Base-by-base conservation (phyloP, 441 rosid species). In the Populus hybrid region DNA sequence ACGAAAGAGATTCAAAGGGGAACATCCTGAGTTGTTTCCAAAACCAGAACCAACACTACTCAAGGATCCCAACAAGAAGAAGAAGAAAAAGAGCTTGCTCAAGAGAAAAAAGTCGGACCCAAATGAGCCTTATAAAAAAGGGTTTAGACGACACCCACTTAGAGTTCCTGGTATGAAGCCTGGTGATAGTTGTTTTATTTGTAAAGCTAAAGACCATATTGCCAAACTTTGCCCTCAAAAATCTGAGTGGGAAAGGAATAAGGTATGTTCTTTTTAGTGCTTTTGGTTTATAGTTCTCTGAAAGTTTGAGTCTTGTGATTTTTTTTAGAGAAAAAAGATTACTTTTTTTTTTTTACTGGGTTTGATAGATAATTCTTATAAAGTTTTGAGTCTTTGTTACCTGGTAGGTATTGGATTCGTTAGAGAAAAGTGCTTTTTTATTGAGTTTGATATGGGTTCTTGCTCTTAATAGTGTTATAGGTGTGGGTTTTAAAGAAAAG, bases 131-230 rank as follows among this genome's bases (percentile, higher is more conserved):
- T 82, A 67, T 20, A 82, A 80, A 78, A 88, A 64, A 12, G 79
- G 88, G 72, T 81, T 90, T 36, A 82, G 76, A 3, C 90, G 83
- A 23, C 99, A 90, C 85, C 99, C 99, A 21, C 90, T 95, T n/a
- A 84, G 98, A 65, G 86, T 94, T 53, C 93, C 97, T 71, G 99
- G 99, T 38, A 89, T 94, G 97, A 95, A 86, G 83, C 97, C 99
- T 23, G 99, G 97, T 9, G 97, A 92, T 79, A 89, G 93, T 14
- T 95, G 99, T 81, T 95, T 75, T 74, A 92, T 95, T n/a, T 94
- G 97, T 80, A 91, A 91, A 61, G 95, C 82, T 40, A 81, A 85
- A 78, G 91, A 91, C 73, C 98, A 94, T 78, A 91, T 95, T 10
- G 97, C 99, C 77, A 95, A 93, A 78, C 83, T 78, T 71, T 95